Base-by-base conservation (phyloP, 179 eudicot genomes). In the Beta corolliflora region DNA sequence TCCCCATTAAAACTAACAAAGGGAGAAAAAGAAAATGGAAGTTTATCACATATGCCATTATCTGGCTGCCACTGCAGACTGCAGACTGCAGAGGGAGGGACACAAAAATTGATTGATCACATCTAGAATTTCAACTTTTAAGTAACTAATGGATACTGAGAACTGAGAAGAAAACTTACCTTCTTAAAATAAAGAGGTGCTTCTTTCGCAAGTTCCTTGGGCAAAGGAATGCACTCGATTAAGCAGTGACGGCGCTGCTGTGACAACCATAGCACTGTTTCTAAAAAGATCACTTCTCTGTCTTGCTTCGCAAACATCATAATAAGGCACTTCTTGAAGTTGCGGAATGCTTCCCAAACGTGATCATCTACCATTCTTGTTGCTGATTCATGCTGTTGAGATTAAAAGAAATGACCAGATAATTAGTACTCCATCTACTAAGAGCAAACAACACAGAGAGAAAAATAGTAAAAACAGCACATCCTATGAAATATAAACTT, bases 251-350 rank as follows among this genome's bases (percentile, higher is more conserved):
- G 94, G 53, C 90, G 86, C 84, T 94, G 97, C 72, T 87, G 87
- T 8, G 93, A 86, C 87, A 94, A 80, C 58, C 91, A 91, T 83
- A 93, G 90, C 69, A 94, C 99, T 1, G 99, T 96, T 87, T 96
- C 99, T 73, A 96, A 83, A 80, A 96, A 96, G 73, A 94, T 82
- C 65, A 93, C 83, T 21, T 96, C 99, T 91, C 90, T 92, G 80
- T 93, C 98, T 86, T 96, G 96, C 87, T 96, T 90, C 2, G 91
- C 92, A 88, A 91, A 93, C 99, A 96, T 96, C 99, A 91, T 96
- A 56, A 94, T 89, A 16, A 96, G 90, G 78, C 99, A 96, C 81
- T 96, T 96, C 89, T 96, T 96, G 90, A 96, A 96, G 82, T 94
- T 96, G 65, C 99, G 92, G 68, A 96, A 89, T 84, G 94, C 99